These are phyloP conservation scores for Cymbopogon citratus DNA, from an alignment of 176 grass and related monocot genomes.

Conservation along the genomic window DNA sequence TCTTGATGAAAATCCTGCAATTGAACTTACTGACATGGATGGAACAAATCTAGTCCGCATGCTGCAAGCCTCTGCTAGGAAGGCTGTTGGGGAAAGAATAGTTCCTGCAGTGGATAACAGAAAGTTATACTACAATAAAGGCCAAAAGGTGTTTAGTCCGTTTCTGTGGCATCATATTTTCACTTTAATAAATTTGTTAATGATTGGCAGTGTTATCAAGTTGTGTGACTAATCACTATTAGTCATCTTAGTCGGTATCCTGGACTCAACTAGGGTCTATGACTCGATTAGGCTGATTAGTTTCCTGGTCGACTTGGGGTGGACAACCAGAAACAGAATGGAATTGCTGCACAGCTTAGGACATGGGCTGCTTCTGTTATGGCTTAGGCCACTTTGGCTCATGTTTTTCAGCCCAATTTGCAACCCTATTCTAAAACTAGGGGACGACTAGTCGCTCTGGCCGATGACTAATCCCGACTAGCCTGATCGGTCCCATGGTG, in stretches of 20 bases:
- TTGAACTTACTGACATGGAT: slow-evolving; percentile 83
- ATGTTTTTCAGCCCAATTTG: not conserved
- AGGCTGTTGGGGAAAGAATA: slow-evolving; percentile 93
- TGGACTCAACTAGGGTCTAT: not conserved
- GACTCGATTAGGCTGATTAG: not conserved
- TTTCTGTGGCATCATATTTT: slow-evolving; percentile 8
- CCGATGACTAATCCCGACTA: not conserved
- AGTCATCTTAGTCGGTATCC: not conserved
- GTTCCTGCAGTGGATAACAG: slow-evolving; percentile 80
- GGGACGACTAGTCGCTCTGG: not conserved
- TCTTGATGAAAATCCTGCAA: slow-evolving; percentile 72
- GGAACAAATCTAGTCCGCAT: slow-evolving; percentile 86
- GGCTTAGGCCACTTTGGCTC: not conserved
- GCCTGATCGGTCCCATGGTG: not conserved
- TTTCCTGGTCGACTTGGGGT: not conserved
- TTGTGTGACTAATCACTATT: not conserved
- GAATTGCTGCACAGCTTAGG: not conserved
- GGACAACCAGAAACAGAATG: not conserved
- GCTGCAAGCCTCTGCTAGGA: slow-evolving; percentile 82
- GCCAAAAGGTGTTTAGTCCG: slow-evolving; percentile 55
- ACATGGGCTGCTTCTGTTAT: not conserved
- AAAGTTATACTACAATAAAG: slow-evolving; percentile 82
- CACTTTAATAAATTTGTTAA: not conserved
- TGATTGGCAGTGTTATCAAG: not conserved
- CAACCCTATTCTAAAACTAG: too few relatives aligned